Conservation (phyloP, 108 stramenopile species). For the Asterionellopsis glacialis region DNA sequence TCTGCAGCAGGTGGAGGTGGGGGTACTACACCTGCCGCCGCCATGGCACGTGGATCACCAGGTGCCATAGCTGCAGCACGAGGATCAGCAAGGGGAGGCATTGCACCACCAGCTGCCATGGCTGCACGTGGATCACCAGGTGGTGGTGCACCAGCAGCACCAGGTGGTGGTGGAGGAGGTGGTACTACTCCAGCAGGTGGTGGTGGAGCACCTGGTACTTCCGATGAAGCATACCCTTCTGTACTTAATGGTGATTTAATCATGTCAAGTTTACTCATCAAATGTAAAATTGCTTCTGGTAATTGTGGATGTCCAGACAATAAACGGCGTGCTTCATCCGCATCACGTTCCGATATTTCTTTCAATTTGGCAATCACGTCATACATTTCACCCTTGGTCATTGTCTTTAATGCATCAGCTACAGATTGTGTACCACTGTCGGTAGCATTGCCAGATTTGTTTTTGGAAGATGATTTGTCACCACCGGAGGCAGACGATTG, state of each 20-base stretch:
- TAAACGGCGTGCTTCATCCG: constrained; percentile 85
- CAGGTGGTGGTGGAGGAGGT: constrained; percentile 6
- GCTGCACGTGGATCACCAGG: constrained; percentile 15
- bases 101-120: constrained; percentile 23
- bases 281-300: constrained; percentile 85
- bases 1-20: constrained; percentile 1
- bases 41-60: too few relatives aligned
- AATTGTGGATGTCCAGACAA: constrained; percentile 84
- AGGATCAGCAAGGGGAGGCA: constrained; percentile 27
- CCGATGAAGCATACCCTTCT: constrained; percentile 18
- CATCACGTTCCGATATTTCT: constrained; percentile 84
- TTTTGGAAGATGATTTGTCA: constrained; percentile 9
- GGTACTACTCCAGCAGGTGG: constrained; percentile 2
- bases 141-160: neutral
- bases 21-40: neutral
- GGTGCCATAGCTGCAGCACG: constrained; percentile 17
- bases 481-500: neutral
- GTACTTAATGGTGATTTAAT: constrained; percentile 69
- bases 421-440: constrained; percentile 61
- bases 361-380: constrained; percentile 87
- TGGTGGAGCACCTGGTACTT: constrained; percentile 5
- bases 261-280: constrained; percentile 90
- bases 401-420: constrained; percentile 64
- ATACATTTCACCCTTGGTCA: constrained; percentile 91
- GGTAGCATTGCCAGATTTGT: too few relatives aligned